Conservation (phyloP, 1,284 basidiomycete genomes). For the Malassezia psittaci region DNA sequence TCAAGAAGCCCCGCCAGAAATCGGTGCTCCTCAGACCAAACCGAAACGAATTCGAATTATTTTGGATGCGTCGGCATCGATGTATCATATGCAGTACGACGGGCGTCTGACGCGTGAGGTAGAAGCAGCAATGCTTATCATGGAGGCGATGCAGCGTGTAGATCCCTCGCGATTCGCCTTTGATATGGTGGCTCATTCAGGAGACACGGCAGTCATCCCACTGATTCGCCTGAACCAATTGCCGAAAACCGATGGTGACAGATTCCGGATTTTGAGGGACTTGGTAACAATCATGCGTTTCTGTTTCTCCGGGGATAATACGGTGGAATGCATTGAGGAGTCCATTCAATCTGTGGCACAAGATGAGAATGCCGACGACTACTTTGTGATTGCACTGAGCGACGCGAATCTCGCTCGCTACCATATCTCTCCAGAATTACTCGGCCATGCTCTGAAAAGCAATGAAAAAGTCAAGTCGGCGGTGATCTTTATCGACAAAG, state of each 20-base stretch:
- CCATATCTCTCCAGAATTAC: constrained; percentile 35
- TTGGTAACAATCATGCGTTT: constrained; percentile 36
- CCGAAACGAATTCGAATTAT: constrained; percentile 49
- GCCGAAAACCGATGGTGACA: constrained; percentile 38
- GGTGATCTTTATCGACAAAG: constrained; percentile 44
- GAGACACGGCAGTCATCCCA: constrained; percentile 43
- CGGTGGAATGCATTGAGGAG: constrained; percentile 29
- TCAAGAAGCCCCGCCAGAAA: constrained; percentile 40
- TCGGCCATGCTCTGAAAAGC: constrained; percentile 26
- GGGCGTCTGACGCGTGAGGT: constrained; percentile 39
- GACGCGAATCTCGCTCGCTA: constrained; percentile 49
- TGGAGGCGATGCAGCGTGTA: constrained; percentile 43
- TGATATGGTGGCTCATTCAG: constrained; percentile 47
- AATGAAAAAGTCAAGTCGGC: constrained; percentile 39
- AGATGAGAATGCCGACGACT: constrained; percentile 41
- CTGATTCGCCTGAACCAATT: constrained; percentile 30
- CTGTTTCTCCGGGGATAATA: constrained; percentile 31
- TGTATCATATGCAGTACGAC: constrained; percentile 47
- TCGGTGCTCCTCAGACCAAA: constrained; percentile 46
- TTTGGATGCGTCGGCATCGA: constrained; percentile 42
- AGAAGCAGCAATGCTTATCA: constrained; percentile 44
- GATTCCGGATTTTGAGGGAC: constrained; percentile 37
- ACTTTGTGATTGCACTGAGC: constrained; percentile 48
- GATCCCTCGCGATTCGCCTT: constrained; percentile 40
- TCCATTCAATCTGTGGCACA: constrained; percentile 26